Base-by-base conservation (phyloP, 1,284 basidiomycete genomes). In the Cystobasidiaceae sp. region DNA sequence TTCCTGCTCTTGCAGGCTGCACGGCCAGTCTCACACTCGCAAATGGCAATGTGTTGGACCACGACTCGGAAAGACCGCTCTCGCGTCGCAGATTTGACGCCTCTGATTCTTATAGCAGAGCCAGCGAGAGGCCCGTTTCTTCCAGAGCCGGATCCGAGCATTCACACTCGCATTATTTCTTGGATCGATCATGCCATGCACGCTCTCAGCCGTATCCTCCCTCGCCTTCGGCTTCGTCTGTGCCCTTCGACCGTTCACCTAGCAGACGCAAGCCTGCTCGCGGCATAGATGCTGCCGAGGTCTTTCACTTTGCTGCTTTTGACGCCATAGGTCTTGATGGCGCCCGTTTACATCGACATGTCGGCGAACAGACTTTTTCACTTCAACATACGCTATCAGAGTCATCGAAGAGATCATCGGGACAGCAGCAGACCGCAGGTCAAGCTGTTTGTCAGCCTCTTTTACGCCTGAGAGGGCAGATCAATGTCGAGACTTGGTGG, bases 401-500 rank as follows among this genome's bases (percentile, higher is more conserved):
- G 8, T 39, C 21, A n/a, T 52, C 17, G 5, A 8, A 25, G 33
- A 7, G 2, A 7, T 39, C 27, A 21, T 7, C 32, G 30, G 25
- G 17, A 7, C 27, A 30, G 7, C 33, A 7, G n/a, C 19, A 39
- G 41, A 15, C 37, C 8, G 34, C 19, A 25, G 15, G 21, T 13
- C 19, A 28, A 28, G 25, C 41, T 17, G 39, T 43, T 23, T 62
- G 60, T 43, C 48, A 62, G 37, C 60, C 60, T 27, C 32, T 52
- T 30, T 17, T 62, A 4, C 34, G 30, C 8, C 28, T 62, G 7
- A 17, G 32, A 13, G 43, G 51, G 13, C 23, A 27, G 4, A 21
- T 7, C 9, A 39, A 52, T n/a, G 11, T n/a, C 7, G 32, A 34
- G 7, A 34, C 23, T 19, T 64, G 61, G 61, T 64, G 61, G 61